Conservation (phyloP, 768 basidiomycete genomes). For the Collybiopsis confluens region DNA sequence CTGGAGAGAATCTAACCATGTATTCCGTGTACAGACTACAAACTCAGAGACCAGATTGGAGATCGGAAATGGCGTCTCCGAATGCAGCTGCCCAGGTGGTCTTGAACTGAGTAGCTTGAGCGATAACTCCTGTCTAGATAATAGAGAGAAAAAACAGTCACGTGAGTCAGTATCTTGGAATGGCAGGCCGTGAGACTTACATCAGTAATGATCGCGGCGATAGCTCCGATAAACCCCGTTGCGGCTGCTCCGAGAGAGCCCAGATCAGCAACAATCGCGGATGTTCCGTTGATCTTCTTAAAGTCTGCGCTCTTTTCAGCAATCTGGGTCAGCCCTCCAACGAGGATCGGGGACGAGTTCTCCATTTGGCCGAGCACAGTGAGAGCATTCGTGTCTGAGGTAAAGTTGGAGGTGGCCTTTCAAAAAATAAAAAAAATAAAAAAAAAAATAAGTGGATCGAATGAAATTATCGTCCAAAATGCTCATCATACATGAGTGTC, state of each 20-base stretch:
- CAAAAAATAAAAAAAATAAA: no score
- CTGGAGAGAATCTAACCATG: no score
- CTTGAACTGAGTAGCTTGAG: conserved; percentile 1
- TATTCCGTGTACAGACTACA: no score
- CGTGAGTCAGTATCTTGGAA: no score
- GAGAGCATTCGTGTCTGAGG: background rate
- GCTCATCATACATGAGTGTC: conserved; percentile 2
- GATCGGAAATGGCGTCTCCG: background rate
- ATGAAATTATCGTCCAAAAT: no score
- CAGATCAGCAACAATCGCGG: background rate
- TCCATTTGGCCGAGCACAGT: conserved; percentile 1
- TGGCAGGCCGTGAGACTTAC: background rate
- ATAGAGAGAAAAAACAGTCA: no score
- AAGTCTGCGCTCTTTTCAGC: background rate
- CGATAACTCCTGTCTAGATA: background rate
- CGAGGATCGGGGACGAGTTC: background rate
- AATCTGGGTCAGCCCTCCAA: background rate
- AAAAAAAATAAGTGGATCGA: no score
- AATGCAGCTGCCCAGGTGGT: conserved; percentile 2
- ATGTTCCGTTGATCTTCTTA: background rate
- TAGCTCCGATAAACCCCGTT: background rate
- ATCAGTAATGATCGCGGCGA: background rate
- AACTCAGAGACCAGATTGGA: background rate
- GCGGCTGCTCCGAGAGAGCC: background rate
- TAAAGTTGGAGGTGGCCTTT: background rate